phyloP scores from a whole-genome alignment of 352 stramenopile genomes.

The Phytophthora multivora region DNA sequence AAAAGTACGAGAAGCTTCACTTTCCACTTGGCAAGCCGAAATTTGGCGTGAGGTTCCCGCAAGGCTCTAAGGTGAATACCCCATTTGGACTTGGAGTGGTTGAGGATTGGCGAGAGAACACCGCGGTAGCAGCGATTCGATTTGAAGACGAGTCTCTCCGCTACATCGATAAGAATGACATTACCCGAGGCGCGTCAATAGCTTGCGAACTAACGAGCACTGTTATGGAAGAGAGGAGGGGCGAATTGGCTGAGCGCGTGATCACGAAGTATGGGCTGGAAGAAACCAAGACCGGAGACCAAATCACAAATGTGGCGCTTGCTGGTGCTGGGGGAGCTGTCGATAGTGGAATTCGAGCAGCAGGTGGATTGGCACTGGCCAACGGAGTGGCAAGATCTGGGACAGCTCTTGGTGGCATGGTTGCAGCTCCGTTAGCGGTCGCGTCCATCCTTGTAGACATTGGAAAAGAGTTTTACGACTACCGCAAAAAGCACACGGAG shows the following conservation, averaged over 20 bases:
- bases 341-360: slow-evolving; percentile 75
- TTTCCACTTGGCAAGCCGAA: slow-evolving; percentile 13
- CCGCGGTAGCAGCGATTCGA: slow-evolving; percentile 49
- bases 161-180: slow-evolving; percentile 67
- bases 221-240: slow-evolving; percentile 49
- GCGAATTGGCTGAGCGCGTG: slow-evolving; percentile 56
- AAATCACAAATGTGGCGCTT: slow-evolving; percentile 56
- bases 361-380: slow-evolving; percentile 67
- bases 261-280: slow-evolving; percentile 58
- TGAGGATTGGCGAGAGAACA: slow-evolving; percentile 46
- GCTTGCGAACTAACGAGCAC: slow-evolving; percentile 32
- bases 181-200: slow-evolving; percentile 56
- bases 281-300: slow-evolving; percentile 34
- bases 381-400: slow-evolving; percentile 67
- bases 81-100: slow-evolving; percentile 68
- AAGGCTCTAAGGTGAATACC: slow-evolving; percentile 59
- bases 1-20: slow-evolving; percentile 23
- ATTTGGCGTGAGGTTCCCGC: slow-evolving; percentile 41
- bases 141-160: slow-evolving; percentile 45
- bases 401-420: slow-evolving; percentile 43
- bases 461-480: slow-evolving; percentile 85
- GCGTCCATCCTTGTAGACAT: slow-evolving; percentile 88
- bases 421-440: slow-evolving; percentile 72
- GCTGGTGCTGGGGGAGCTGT: slow-evolving; percentile 70
- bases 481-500: slow-evolving; percentile 72